phyloP scores from a whole-genome alignment of 2,329 filamentous ascomycete species.

The Beauveria sp. region DNA sequence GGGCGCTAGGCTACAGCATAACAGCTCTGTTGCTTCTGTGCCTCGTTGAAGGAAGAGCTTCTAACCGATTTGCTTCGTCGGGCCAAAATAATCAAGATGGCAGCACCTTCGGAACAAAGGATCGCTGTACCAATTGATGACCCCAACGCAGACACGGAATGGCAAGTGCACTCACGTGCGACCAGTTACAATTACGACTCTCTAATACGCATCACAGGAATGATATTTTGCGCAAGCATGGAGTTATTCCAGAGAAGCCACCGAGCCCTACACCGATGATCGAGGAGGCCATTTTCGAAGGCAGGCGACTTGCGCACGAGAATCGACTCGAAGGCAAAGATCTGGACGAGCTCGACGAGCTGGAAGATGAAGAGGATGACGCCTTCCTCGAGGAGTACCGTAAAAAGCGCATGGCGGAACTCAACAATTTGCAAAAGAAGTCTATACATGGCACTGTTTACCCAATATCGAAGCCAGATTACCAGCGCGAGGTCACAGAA shows the following conservation, averaged over 20 bases:
- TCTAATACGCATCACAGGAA: slow-evolving; percentile 55
- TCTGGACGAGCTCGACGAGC: slow-evolving; percentile 82
- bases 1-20: slow-evolving; percentile 8
- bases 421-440: slow-evolving; percentile 66
- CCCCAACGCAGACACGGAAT: slow-evolving; percentile 96
- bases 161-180: slow-evolving; percentile 45
- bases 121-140: slow-evolving; percentile 83
- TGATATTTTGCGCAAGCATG: slow-evolving; percentile 94
- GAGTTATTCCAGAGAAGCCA: slow-evolving; percentile 94
- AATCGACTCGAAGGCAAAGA: slow-evolving; percentile 92
- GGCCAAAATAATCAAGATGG: slow-evolving; percentile 35
- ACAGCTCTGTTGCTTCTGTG: neutral
- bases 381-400: slow-evolving; percentile 82
- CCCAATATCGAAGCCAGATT: slow-evolving; percentile 89
- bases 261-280: slow-evolving; percentile 93
- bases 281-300: slow-evolving; percentile 85
- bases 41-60: neutral
- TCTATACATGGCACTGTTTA: slow-evolving; percentile 86
- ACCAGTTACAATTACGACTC: neutral
- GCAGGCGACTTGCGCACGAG: slow-evolving; percentile 75
- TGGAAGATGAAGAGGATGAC: slow-evolving; percentile 95
- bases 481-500: slow-evolving; percentile 83
- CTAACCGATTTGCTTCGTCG: neutral
- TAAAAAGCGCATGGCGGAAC: slow-evolving; percentile 77
- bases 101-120: slow-evolving; percentile 54